Conservation (phyloP, 228 moss, liverwort and hornwort genomes). For the Sphagnum magellanicum region DNA sequence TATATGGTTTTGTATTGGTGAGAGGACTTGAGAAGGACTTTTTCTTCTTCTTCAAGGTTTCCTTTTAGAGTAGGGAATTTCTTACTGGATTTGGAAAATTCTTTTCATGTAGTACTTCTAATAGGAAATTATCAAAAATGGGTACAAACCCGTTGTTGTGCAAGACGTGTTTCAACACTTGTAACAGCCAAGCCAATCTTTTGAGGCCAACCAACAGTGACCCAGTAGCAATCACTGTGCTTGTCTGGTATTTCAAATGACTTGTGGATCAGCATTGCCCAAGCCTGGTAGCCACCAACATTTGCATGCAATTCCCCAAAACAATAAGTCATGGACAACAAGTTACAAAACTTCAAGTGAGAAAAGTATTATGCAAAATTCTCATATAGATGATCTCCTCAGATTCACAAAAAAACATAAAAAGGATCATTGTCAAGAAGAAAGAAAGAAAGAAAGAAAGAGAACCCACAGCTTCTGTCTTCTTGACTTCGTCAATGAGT, state of each 20-base stretch:
- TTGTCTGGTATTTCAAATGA: constrained; percentile 54
- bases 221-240: constrained; percentile 59
- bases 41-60: no score
- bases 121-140: no score
- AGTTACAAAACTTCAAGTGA: no score
- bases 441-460: neutral
- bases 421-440: neutral
- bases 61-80: no score
- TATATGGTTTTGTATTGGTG: no score
- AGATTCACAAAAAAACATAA: neutral
- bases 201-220: constrained; percentile 68
- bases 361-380: no score
- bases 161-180: constrained; percentile 39
- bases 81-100: no score
- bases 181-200: constrained; percentile 33
- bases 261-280: constrained; percentile 54
- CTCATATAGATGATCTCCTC: no score
- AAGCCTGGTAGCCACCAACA: constrained; percentile 22
- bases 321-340: no score
- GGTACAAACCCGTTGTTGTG: constrained; percentile 33
- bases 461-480: constrained; percentile 14
- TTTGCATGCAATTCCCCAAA: no score
- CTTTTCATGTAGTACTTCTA: no score
- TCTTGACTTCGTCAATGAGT: constrained; percentile 42
- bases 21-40: no score